Evolutionary conservation across 805 yeast species (phyloP).

Genomic region (Starmera amethionina): DNA sequence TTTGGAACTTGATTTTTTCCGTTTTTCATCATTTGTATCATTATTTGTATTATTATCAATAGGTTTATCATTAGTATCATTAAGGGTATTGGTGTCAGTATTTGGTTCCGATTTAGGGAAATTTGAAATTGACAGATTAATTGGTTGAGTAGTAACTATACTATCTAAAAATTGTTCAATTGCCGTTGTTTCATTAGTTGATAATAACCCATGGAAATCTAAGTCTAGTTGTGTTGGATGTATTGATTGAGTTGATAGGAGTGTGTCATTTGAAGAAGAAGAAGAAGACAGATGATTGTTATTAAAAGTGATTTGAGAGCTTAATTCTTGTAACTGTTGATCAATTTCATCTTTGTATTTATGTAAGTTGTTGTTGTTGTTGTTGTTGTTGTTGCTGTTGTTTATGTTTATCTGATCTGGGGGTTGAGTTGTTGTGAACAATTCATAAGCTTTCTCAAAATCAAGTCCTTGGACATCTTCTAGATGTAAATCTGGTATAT

Average conservation of each 20-base stretch:
- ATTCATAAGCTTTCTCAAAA: conserved; percentile 19
- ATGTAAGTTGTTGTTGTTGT: neutral
- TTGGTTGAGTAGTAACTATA: conserved; percentile 15
- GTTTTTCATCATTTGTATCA: neutral
- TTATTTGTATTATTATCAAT: neutral
- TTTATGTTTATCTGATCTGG: conserved; percentile 1
- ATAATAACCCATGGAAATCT: conserved; percentile 14
- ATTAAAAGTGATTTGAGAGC: conserved; percentile 1
- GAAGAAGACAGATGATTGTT: neutral
- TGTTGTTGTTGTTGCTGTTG: neutral
- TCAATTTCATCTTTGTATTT: neutral
- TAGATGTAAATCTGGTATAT: conserved; percentile 2
- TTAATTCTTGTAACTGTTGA: neutral
- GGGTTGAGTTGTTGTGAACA: conserved; percentile 15
- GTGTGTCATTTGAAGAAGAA: neutral
- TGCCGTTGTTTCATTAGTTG: conserved; percentile 18
- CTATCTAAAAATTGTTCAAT: conserved; percentile 19
- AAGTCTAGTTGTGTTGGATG: conserved; percentile 7
- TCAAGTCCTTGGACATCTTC: conserved; percentile 12
- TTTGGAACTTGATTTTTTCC: conserved; percentile 1
- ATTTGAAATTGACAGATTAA: neutral
- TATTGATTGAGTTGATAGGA: neutral
- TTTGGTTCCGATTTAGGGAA: neutral
- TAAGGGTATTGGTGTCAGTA: neutral
- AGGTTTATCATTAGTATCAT: neutral